Evolutionary conservation across 176 grass and related monocot species (phyloP), one percentile per base, ranked within the genome.

Genomic region (Aegilops speltoides): DNA sequence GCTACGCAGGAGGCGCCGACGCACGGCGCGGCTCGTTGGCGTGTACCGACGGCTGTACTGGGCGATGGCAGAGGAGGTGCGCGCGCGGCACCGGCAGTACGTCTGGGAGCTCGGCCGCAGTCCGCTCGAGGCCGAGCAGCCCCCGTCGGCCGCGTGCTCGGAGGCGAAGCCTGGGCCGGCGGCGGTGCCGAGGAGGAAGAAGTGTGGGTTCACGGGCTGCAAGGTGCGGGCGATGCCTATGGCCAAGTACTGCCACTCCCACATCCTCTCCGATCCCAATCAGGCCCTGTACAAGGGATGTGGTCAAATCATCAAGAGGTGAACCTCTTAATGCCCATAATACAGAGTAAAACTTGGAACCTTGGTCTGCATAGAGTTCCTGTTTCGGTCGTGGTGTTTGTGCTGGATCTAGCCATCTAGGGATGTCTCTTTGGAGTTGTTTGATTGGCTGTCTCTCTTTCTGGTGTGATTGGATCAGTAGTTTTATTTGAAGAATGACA

Each of bases 261-360:
- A 99, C 89, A 94, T 99, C 50, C 89, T 99, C 29, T 87, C 80
- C 1, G 94, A 99, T 66, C 83, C 36, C 2, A 91, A 87, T 13
- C 97, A 99, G 92, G 82, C 38, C 64, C 94, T 99, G 4, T 99
- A 99, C 82, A 96, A 94, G 65, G 79, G 90, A n/a, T 99, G 97
- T 84, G 85, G 73, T 7, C 91, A 79, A 62, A 79, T 93, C 15
- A 95, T 64, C 43, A 97, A 85, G 79, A 91, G 93, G 95, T 91
- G 81, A 70, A 41, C 34, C 32, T 81, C 74, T 46, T 40, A 34
- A 25, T 29, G 50, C 6, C 61, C 33, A 63, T 57, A 13, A 29
- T 80, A 79, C 67, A 31, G 54, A 38, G 31, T 40, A 41, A 50
- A 37, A 2, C 13, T 70, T 50, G 75, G 76, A 84, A 54, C 68